Base-by-base conservation (phyloP, 2,329 filamentous ascomycete species). In the Fusarium sp. region DNA sequence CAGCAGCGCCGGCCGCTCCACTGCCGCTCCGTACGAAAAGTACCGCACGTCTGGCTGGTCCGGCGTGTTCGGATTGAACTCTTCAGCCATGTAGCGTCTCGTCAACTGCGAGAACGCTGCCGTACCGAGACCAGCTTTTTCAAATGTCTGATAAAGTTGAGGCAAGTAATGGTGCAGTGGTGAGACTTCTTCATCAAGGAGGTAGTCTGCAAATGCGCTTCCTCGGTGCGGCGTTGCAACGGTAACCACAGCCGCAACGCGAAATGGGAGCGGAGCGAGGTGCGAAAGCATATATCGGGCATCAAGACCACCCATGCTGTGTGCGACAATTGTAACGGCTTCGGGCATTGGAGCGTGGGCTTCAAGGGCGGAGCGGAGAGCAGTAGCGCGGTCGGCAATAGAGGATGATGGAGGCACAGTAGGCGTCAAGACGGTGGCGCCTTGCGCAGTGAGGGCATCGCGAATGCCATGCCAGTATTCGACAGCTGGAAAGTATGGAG, bases 281-380 rank as follows among this genome's bases (percentile, higher is more conserved):
- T 85, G 84, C 28, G 89, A 89, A 60, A 92, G 88, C 89, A 92
- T 90, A 80, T 91, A 90, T 51, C 90, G 85, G 15, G 90, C 88
- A 79, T 92, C 90, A 8, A 92, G 84, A 5, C 90, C 90, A 54
- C 90, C 90, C 90, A 91, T 91, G 74, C 86, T 89, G 82, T 95
- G 93, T 45, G 90, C 90, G 26, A 95, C 86, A 67, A 98, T 93
- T 79, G 94, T 94, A 73, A 98, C 94, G 57, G 91, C 72, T 28
- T 72, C 60, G 20, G 66, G 72, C 18, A 57, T 45, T 3, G 87
- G 84, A 15, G 81, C 82, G 39, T 81, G 79, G 28, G 81, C 77
- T 54, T 84, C 84, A 66, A 92, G 91, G 70, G 88, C 85, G 71
- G 83, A 77, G 38, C 86, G 85, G n/a, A 92, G 85, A 75, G 86